phyloP scores from a whole-genome alignment of 2,329 filamentous ascomycete genomes.

The Trichoderma atrobrunneum region DNA sequence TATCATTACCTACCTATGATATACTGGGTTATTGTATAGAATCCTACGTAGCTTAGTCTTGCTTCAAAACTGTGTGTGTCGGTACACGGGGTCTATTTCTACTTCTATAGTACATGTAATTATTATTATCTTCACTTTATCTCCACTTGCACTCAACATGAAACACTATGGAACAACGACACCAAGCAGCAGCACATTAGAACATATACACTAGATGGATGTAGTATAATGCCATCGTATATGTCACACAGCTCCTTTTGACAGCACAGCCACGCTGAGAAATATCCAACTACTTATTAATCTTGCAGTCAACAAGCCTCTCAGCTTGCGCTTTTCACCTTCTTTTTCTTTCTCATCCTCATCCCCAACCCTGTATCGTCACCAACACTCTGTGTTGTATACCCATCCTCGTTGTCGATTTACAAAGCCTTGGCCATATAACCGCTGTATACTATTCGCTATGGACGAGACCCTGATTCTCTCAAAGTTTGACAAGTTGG shows the following conservation, averaged over 20 bases:
- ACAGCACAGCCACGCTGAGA: neutral
- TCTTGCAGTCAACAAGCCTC: neutral
- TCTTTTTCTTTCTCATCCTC: neutral
- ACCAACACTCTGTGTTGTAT: neutral
- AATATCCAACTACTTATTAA: neutral
- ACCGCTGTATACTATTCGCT: neutral
- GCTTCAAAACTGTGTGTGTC: neutral
- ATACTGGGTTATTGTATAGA: neutral
- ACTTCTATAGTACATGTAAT: neutral
- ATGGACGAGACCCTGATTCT: neutral
- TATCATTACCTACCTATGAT: neutral
- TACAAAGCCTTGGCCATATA: neutral
- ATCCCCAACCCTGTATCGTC: neutral
- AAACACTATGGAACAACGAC: neutral
- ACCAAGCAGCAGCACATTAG: neutral
- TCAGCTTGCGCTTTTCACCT: neutral
- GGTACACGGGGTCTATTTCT: neutral
- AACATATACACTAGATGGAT: neutral
- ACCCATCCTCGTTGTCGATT: neutral
- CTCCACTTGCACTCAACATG: neutral
- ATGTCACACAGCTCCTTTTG: neutral
- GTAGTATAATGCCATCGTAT: neutral
- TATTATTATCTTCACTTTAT: neutral
- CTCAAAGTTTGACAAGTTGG: neutral
- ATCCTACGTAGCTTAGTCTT: neutral